phyloP scores from a whole-genome alignment of 495 filamentous ascomycete genomes.

The Zalerion maritima region DNA sequence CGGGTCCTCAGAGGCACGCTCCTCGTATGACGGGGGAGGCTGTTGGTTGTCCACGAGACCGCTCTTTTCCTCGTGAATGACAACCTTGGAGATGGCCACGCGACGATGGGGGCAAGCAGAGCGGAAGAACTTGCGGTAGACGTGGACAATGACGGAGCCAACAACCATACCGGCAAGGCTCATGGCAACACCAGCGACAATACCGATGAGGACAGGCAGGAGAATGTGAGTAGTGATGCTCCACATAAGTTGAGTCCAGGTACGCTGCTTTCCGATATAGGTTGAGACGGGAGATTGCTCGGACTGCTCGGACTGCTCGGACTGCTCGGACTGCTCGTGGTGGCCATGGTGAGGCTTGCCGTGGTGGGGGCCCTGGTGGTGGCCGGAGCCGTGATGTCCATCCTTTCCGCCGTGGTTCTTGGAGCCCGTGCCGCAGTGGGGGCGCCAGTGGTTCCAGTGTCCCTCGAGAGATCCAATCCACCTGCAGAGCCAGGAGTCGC shows the following conservation, averaged over 20 bases:
- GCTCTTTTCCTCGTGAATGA: constrained; percentile 25
- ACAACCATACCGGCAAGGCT: constrained; percentile 38
- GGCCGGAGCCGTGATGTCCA: constrained; percentile 9
- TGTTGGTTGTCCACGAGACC: constrained; percentile 26
- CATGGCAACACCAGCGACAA: constrained; percentile 35
- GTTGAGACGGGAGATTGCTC: too few species aligned
- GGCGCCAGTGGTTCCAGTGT: constrained; percentile 12
- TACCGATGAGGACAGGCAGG: constrained; percentile 35
- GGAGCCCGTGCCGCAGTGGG: constrained; percentile 5
- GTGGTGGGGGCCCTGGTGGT: constrained; percentile 5
- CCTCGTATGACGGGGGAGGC: constrained; percentile 25
- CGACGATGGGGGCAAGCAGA: too few species aligned
- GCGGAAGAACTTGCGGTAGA: constrained; percentile 28
- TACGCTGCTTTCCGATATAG: constrained; percentile 17
- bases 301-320: constrained; percentile 1
- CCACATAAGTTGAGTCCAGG: constrained; percentile 28
- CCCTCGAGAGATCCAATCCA: constrained; percentile 24
- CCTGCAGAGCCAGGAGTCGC: constrained; percentile 30
- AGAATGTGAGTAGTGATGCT: constrained; percentile 34
- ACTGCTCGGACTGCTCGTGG: constrained; percentile 3
- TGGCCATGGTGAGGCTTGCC: constrained; percentile 5
- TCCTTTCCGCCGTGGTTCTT: constrained; percentile 12
- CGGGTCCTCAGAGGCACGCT: constrained; percentile 10
- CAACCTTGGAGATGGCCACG: too few species aligned
- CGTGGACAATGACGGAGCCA: constrained; percentile 29